Percentiles rank a stretch among this genome's conserved stretches.
phyloP scores from a whole-genome alignment of 2,329 filamentous ascomycete genomes.

The Lizonia empirigonia region DNA sequence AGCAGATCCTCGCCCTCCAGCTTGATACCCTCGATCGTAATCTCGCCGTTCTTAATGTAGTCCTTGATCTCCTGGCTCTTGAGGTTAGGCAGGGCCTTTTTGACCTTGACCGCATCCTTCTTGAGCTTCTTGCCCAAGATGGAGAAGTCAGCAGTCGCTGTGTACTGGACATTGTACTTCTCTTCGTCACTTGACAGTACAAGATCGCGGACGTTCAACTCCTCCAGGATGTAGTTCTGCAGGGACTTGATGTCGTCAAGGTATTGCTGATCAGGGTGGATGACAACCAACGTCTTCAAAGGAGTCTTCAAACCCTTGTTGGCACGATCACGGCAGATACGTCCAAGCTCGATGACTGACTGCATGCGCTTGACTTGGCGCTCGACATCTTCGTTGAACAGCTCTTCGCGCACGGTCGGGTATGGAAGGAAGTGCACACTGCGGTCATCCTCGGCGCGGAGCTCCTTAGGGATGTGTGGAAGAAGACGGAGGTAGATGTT shows the following conservation, averaged over 20 bases:
- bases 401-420: slow-evolving; percentile 83
- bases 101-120: slow-evolving; percentile 90
- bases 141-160: slow-evolving; percentile 89
- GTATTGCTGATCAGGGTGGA: slow-evolving; percentile 82
- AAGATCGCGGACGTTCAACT: slow-evolving; percentile 87
- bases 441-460: slow-evolving; percentile 73
- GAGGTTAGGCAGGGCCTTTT: slow-evolving; percentile 82
- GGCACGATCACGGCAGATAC: slow-evolving; percentile 83
- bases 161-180: slow-evolving; percentile 91
- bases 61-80: slow-evolving; percentile 79
- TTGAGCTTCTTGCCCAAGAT: slow-evolving; percentile 95
- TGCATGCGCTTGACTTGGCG: slow-evolving; percentile 91
- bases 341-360: slow-evolving; percentile 87
- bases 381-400: slow-evolving; percentile 87
- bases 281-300: slow-evolving; percentile 84
- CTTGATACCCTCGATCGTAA: slow-evolving; percentile 83
- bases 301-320: slow-evolving; percentile 89
- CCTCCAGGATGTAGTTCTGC: slow-evolving; percentile 86
- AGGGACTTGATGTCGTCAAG: slow-evolving; percentile 85
- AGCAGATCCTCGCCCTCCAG: slow-evolving; percentile 82
- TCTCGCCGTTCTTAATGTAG: slow-evolving; percentile 74
- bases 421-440: slow-evolving; percentile 93
- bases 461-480: slow-evolving; percentile 76
- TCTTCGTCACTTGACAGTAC: slow-evolving; percentile 85
- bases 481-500: slow-evolving; percentile 88